Conservation (phyloP, 768 basidiomycete species). For the Termitomyces sp. region DNA sequence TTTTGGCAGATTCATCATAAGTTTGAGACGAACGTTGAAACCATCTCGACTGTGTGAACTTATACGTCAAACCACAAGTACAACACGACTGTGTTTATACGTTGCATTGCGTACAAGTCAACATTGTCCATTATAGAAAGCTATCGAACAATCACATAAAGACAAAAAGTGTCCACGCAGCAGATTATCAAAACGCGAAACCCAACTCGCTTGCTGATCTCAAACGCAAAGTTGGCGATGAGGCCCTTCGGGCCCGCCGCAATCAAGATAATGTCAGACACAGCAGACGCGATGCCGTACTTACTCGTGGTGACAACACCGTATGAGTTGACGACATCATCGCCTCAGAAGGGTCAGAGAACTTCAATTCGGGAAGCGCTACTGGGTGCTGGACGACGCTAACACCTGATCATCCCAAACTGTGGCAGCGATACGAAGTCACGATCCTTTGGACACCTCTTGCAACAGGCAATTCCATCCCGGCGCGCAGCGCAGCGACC, state of each 20-base stretch:
- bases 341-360: slow-evolving; percentile 28
- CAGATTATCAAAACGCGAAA: slow-evolving; percentile 40
- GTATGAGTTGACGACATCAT: slow-evolving; percentile 51
- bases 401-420: slow-evolving; percentile 32
- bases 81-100: no score
- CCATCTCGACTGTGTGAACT: not conserved
- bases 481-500: slow-evolving; percentile 60
- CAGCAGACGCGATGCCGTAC: slow-evolving; percentile 36
- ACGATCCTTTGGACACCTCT: slow-evolving; percentile 10
- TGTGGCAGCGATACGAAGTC: not conserved
- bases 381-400: slow-evolving; percentile 44
- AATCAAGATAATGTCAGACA: slow-evolving; percentile 40
- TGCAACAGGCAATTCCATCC: slow-evolving; percentile 59
- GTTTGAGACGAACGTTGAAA: no score
- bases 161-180: not conserved
- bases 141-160: no score
- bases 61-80: no score
- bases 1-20: not conserved
- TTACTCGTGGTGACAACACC: slow-evolving; percentile 62
- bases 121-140: no score
- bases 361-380: slow-evolving; percentile 41
- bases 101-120: no score
- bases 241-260: slow-evolving; percentile 47
- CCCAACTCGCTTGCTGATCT: slow-evolving; percentile 61
- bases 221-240: slow-evolving; percentile 52